phyloP scores from a whole-genome alignment of 176 grass and related monocot species.

The Zoysia japonica region DNA sequence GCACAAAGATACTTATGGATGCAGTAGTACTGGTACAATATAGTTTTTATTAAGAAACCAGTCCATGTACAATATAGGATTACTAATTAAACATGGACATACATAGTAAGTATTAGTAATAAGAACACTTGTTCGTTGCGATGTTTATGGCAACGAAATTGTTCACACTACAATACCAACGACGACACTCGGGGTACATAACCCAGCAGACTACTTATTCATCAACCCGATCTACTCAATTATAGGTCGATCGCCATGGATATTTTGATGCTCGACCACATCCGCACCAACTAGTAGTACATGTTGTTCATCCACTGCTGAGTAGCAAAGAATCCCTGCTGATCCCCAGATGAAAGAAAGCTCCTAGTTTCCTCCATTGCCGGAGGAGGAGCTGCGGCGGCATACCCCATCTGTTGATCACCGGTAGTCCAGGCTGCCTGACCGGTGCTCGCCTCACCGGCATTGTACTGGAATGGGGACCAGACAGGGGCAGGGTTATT shows the following conservation, averaged over 20 bases:
- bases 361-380: not conserved
- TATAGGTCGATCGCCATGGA: not conserved
- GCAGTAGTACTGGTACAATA: not conserved
- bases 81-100: not conserved
- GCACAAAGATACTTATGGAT: not conserved
- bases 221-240: not conserved
- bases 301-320: constrained; percentile 1
- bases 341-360: not conserved
- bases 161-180: not conserved
- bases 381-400: not conserved
- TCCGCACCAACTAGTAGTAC: not conserved
- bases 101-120: not conserved
- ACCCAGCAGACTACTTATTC: not conserved
- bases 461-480: not conserved
- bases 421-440: not conserved
- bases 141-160: not conserved
- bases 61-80: too few species aligned
- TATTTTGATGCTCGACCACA: not conserved
- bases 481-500: not conserved
- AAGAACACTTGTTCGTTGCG: not conserved
- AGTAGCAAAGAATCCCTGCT: not conserved
- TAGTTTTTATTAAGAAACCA: not conserved
- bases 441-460: not conserved
- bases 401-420: not conserved
- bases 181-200: not conserved